Percentiles rank a stretch among this genome's conserved stretches.
These are phyloP conservation scores for Obelidium mucronatum DNA, from an alignment of 192 early-diverging fungal genomes.

Conservation along the genomic window DNA sequence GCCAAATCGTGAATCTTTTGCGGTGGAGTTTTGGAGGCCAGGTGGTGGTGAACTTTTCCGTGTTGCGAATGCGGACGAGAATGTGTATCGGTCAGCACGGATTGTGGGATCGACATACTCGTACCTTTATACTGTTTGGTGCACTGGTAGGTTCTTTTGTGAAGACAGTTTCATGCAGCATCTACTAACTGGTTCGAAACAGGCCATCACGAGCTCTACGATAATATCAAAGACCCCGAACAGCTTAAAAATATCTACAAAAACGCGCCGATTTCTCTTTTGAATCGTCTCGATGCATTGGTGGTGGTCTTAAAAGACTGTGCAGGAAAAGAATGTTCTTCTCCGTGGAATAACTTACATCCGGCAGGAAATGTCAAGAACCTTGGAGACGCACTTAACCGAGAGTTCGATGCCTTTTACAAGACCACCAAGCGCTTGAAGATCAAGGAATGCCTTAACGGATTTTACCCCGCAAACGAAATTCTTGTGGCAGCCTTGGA, in stretches of 20 bases:
- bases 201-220: constrained; percentile 41
- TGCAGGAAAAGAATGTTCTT: constrained; percentile 57
- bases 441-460: constrained; percentile 13
- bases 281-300: constrained; percentile 64
- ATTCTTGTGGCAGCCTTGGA: not conserved
- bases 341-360: constrained; percentile 66
- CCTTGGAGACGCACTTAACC: constrained; percentile 54
- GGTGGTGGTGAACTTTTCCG: not conserved
- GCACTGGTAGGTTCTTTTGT: too few species aligned
- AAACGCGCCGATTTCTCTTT: constrained; percentile 32
- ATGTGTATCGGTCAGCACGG: constrained; percentile 14
- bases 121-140: constrained; percentile 22
- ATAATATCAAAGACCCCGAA: constrained; percentile 65
- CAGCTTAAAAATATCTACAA: constrained; percentile 62
- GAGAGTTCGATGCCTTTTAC: constrained; percentile 56
- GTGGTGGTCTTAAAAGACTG: constrained; percentile 51
- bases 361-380: constrained; percentile 44
- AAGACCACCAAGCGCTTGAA: not conserved
- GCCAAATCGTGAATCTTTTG: constrained; percentile 37
- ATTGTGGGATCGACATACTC: constrained; percentile 1
- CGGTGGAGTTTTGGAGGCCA: constrained; percentile 28
- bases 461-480: constrained; percentile 23
- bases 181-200: too few species aligned
- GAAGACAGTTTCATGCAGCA: too few species aligned
- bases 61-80: not conserved